phyloP scores from a whole-genome alignment of 305 asterid genomes.

The Plantago lanceolata region DNA sequence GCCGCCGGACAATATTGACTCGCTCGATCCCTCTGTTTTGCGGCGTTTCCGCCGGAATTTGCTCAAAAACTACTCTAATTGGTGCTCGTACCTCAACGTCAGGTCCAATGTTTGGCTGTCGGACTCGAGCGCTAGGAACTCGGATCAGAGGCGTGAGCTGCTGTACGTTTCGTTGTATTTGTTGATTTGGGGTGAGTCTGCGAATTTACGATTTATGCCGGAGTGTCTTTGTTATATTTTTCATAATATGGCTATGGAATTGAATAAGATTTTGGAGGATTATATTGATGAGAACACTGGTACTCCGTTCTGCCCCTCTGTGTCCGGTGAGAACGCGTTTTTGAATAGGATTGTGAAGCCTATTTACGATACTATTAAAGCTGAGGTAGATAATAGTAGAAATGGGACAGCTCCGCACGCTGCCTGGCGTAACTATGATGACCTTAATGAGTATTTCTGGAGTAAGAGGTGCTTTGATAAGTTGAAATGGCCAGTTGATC shows the following conservation, averaged over 20 bases:
- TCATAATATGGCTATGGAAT: conserved; percentile 87
- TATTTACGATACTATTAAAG: conserved; percentile 62
- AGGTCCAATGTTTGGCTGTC: conserved; percentile 74
- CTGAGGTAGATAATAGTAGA: conserved; percentile 74
- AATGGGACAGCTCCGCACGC: conserved; percentile 82
- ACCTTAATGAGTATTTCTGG: conserved; percentile 70
- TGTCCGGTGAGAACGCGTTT: conserved; percentile 79
- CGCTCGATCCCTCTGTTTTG: conserved; percentile 65
- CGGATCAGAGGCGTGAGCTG: conserved; percentile 71
- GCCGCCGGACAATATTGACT: conserved; percentile 57
- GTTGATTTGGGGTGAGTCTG: conserved; percentile 97
- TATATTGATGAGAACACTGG: conserved; percentile 90
- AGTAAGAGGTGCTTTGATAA: conserved; percentile 62
- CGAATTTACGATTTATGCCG: conserved; percentile 80
- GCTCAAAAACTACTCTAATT: conserved; percentile 56
- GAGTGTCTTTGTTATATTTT: conserved; percentile 80
- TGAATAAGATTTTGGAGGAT: conserved; percentile 82
- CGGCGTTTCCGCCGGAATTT: conserved; percentile 73
- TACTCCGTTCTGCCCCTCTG: conserved; percentile 65
- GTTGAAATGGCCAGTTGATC: conserved; percentile 60
- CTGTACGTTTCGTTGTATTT: conserved; percentile 72
- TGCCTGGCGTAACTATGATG: conserved; percentile 68
- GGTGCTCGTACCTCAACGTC: conserved; percentile 79
- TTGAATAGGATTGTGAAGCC: conserved; percentile 68
- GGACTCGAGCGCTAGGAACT: conserved; percentile 40